These are phyloP conservation scores for Leccinum ochraceum DNA, from an alignment of 768 basidiomycete species.

Conservation along the genomic window DNA sequence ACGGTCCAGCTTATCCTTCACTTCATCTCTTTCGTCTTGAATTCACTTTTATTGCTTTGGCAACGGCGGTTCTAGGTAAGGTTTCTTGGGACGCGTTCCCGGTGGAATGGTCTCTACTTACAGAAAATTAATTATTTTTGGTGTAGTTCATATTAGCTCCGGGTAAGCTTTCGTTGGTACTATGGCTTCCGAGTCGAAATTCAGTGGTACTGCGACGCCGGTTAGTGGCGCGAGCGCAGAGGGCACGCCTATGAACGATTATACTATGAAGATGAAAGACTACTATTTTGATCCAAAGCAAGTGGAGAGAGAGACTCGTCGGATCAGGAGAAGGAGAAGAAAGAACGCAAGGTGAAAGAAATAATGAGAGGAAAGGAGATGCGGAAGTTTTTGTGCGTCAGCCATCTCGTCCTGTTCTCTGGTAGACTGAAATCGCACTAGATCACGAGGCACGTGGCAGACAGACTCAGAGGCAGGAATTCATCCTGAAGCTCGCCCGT, in stretches of 20 bases:
- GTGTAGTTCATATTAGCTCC: too few relatives aligned
- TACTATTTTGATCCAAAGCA: conserved; percentile 33
- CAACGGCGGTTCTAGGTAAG: too few relatives aligned
- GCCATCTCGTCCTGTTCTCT: neutral
- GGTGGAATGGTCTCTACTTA: too few relatives aligned
- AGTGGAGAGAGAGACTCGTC: conserved; percentile 27
- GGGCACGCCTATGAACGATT: conserved; percentile 22
- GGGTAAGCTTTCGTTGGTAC: too few relatives aligned
- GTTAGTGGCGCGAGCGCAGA: conserved; percentile 11
- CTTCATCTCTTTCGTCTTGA: too few relatives aligned
- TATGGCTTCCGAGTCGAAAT: too few relatives aligned
- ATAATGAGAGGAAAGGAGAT: conserved; percentile 35
- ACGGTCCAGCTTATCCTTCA: too few relatives aligned
- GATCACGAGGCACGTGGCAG: conserved; percentile 84
- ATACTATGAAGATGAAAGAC: conserved; percentile 22
- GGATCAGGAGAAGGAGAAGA: conserved; percentile 25
- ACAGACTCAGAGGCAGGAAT: conserved; percentile 79
- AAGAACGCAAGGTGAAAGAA: conserved; percentile 40
- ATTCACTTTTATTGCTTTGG: too few relatives aligned
- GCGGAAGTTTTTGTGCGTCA: conserved; percentile 67
- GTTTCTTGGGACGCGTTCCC: too few relatives aligned
- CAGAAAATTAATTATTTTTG: too few relatives aligned
- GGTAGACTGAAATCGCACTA: conserved; percentile 25
- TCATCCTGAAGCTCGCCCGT: conserved; percentile 79
- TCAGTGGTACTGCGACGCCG: conserved; percentile 16